Conservation (phyloP, 176 grass and related monocot genomes). For the Leersia perrieri region DNA sequence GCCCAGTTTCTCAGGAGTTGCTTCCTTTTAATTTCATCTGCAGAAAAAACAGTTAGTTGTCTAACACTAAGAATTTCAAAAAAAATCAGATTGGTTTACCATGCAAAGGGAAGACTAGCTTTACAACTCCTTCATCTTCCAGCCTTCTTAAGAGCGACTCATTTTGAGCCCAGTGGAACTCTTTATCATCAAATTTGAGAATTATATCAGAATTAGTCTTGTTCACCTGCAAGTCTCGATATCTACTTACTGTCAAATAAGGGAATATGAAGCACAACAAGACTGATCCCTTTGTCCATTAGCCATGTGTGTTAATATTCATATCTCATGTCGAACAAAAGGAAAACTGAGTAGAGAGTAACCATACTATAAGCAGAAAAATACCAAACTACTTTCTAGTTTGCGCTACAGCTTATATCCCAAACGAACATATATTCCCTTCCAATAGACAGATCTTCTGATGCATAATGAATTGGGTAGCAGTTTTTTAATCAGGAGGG, state of each 20-base stretch:
- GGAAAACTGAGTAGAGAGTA: not conserved
- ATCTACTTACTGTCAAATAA: conserved; percentile 35
- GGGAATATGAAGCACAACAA: not conserved
- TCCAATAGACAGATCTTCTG: not conserved
- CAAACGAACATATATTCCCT: not conserved
- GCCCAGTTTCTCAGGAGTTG: conserved; percentile 88
- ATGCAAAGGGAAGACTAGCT: conserved; percentile 89
- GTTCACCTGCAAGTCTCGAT: conserved; percentile 70
- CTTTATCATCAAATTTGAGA: conserved; percentile 66
- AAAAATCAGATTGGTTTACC: conserved; percentile 49
- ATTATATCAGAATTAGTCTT: conserved; percentile 54
- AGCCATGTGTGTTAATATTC: not conserved
- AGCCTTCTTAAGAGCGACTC: conserved; percentile 72
- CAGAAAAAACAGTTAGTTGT: not conserved
- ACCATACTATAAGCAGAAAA: not conserved
- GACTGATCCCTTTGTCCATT: not conserved
- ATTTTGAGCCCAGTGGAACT: conserved; percentile 50
- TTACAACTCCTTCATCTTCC: conserved; percentile 86
- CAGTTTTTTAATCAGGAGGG: not conserved
- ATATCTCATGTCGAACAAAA: not conserved
- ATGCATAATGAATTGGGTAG: not conserved
- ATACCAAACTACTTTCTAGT: not conserved
- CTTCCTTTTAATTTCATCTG: conserved; percentile 94
- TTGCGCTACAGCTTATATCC: not conserved
- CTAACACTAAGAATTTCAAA: conserved; percentile 10